Conservation (phyloP, 169 alveolate species). For the Toxoplasma gondii region DNA sequence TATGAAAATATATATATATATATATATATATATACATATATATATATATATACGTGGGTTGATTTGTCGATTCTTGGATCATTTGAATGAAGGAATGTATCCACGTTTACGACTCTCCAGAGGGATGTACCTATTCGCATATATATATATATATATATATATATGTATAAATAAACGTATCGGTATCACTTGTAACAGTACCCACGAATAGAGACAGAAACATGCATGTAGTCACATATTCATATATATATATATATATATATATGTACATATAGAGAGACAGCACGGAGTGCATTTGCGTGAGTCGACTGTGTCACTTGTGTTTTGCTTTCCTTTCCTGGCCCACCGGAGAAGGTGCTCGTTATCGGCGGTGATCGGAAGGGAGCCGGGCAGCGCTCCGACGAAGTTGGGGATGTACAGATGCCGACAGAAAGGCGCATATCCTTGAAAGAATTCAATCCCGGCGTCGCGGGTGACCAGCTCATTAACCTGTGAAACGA, state of each 20-base stretch:
- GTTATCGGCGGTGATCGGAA: slow-evolving; percentile 92
- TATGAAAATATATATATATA: background rate
- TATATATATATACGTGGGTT: background rate
- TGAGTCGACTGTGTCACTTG: too few relatives aligned
- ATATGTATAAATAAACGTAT: background rate
- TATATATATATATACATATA: background rate
- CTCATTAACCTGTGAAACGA: background rate
- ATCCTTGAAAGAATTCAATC: slow-evolving; percentile 87
- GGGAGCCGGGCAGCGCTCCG: slow-evolving; percentile 85
- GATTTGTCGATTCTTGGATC: too few relatives aligned
- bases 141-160: too few relatives aligned
- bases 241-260: background rate
- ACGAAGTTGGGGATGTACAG: slow-evolving; percentile 95
- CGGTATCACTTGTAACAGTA: too few relatives aligned
- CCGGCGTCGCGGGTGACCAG: slow-evolving; percentile 12
- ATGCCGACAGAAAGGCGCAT: slow-evolving; percentile 99
- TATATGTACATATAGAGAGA: background rate
- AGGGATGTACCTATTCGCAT: background rate
- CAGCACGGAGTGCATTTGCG: too few relatives aligned
- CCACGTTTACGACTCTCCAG: too few relatives aligned
- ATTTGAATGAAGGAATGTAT: too few relatives aligned
- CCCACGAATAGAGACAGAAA: too few relatives aligned
- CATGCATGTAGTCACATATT: background rate
- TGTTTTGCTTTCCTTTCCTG: too few relatives aligned
- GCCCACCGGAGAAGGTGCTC: slow-evolving; percentile 82